phyloP scores from a whole-genome alignment of 2,329 filamentous ascomycete species.

The Cordyceps cicadae region DNA sequence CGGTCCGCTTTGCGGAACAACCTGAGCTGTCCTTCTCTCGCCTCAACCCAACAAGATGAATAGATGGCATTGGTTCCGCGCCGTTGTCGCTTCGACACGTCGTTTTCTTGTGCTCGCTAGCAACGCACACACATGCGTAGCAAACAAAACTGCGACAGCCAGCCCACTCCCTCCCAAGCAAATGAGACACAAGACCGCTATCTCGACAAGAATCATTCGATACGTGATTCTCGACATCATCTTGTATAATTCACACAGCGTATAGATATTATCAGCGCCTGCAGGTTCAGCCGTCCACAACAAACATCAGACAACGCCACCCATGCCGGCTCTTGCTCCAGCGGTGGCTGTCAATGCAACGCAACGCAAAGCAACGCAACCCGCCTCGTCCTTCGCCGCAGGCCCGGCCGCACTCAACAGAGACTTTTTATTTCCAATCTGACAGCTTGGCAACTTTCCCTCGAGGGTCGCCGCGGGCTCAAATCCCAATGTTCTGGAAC shows the following conservation, averaged over 20 bases:
- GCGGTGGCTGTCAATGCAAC: not conserved
- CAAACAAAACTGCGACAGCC: too few species aligned
- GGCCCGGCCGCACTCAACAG: not conserved
- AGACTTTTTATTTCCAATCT: not conserved
- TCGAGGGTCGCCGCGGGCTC: not conserved
- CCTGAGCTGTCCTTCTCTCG: not conserved
- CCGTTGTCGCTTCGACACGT: not conserved
- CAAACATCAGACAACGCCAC: not conserved
- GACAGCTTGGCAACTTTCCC: not conserved
- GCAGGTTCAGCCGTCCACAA: not conserved
- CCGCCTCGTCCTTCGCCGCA: not conserved
- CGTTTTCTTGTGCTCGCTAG: not conserved
- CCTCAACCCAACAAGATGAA: not conserved
- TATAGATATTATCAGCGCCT: not conserved
- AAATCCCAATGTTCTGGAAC: constrained; percentile 5
- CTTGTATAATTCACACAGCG: not conserved
- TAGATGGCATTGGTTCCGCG: not conserved
- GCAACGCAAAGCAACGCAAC: not conserved
- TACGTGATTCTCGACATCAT: not conserved
- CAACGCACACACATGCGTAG: too few species aligned
- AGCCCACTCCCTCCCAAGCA: not conserved
- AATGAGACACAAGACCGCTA: not conserved
- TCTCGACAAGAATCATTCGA: not conserved
- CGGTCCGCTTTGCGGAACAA: not conserved
- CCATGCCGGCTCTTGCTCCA: not conserved